Conservation (phyloP, 2,329 filamentous ascomycete genomes). For the Pochonia chlamydosporia region DNA sequence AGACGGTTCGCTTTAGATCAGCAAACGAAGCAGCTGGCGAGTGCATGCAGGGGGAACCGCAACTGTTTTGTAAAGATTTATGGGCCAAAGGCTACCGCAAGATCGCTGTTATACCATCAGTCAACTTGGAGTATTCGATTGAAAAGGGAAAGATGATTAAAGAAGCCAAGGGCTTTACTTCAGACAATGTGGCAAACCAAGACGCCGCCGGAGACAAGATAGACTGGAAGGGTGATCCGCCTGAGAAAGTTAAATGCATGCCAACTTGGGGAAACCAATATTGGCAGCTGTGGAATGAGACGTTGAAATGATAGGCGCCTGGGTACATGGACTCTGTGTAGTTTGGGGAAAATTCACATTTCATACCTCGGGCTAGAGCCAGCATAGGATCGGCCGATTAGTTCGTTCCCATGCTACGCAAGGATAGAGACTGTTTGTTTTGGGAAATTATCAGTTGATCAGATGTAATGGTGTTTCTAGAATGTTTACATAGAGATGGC, state of each 20-base stretch:
- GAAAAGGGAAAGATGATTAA: slow-evolving; percentile 40
- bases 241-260: slow-evolving; percentile 43
- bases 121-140: slow-evolving; percentile 50
- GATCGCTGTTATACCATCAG: slow-evolving; percentile 49
- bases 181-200: slow-evolving; percentile 24
- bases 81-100: slow-evolving; percentile 44
- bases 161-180: slow-evolving; percentile 41
- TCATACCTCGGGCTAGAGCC: too few species aligned
- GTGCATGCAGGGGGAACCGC: slow-evolving; percentile 49
- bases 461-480: too few species aligned
- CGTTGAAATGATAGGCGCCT: slow-evolving; percentile 1
- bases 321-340: not conserved
- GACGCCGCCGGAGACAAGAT: slow-evolving; percentile 26
- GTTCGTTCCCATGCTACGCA: too few species aligned
- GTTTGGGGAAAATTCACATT: too few species aligned
- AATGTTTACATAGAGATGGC: too few species aligned
- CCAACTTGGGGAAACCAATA: slow-evolving; percentile 32
- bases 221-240: slow-evolving; percentile 37
- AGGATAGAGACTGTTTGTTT: too few species aligned
- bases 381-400: too few species aligned
- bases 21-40: slow-evolving; percentile 27
- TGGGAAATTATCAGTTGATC: too few species aligned
- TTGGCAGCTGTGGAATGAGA: slow-evolving; percentile 32
- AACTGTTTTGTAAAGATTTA: slow-evolving; percentile 51
- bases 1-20: slow-evolving; percentile 37